These are phyloP conservation scores for Echinosophora koreensis DNA, from an alignment of 306 rosid species.

Conservation along the genomic window DNA sequence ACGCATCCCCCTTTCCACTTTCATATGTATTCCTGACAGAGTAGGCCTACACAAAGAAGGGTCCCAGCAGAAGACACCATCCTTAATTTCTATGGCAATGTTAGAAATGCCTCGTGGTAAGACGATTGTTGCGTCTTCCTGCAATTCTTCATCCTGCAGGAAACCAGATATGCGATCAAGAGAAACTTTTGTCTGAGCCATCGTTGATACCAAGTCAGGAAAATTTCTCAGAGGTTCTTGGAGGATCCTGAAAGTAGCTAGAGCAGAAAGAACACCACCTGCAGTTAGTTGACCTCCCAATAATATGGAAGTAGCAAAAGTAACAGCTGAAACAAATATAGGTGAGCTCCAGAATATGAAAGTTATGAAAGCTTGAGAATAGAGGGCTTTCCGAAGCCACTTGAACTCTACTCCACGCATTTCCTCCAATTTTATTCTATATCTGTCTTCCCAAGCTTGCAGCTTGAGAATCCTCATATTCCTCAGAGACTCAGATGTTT, in stretches of 20 bases:
- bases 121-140: slow-evolving; percentile 74
- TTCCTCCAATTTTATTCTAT: slow-evolving; percentile 70
- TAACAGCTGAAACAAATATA: slow-evolving; percentile 85
- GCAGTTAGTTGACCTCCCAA: slow-evolving; percentile 84
- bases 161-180: slow-evolving; percentile 83
- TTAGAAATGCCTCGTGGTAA: slow-evolving; percentile 70
- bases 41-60: slow-evolving; percentile 69
- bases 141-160: slow-evolving; percentile 89
- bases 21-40: slow-evolving; percentile 70
- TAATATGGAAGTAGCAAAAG: slow-evolving; percentile 79
- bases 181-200: slow-evolving; percentile 96
- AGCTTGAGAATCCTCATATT: slow-evolving; percentile 91
- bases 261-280: slow-evolving; percentile 93
- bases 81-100: slow-evolving; percentile 70
- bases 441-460: slow-evolving; percentile 92
- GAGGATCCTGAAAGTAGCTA: slow-evolving; percentile 92
- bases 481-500: slow-evolving; percentile 83
- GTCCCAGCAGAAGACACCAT: slow-evolving; percentile 80
- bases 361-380: slow-evolving; percentile 86
- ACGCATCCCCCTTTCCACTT: slow-evolving; percentile 76
- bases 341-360: slow-evolving; percentile 97
- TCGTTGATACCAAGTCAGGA: slow-evolving; percentile 91
- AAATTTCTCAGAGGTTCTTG: slow-evolving; percentile 95
- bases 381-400: slow-evolving; percentile 85
- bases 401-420: slow-evolving; percentile 88